Evolutionary conservation across 371 early-diverging fungal genomes (phyloP).

Genomic region (Rhizopus delemar): DNA sequence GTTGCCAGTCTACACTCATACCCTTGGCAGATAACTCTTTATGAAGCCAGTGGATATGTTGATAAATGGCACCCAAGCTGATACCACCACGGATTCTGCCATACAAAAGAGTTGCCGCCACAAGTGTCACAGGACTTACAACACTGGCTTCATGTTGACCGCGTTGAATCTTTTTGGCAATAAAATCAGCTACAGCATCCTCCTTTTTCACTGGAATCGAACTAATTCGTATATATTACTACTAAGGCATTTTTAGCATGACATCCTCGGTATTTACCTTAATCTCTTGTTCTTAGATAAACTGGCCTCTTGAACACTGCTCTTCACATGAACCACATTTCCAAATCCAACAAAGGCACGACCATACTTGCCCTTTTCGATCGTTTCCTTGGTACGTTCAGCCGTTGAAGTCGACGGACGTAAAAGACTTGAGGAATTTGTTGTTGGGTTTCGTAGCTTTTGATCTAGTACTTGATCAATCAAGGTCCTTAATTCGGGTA

Average conservation of each 20-base stretch:
- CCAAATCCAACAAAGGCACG: slow-evolving; percentile 51
- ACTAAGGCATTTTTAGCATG: no score
- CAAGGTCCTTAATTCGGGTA: slow-evolving; percentile 45
- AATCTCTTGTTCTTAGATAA: slow-evolving; percentile 15
- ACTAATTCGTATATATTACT: slow-evolving; percentile 4
- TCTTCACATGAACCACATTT: slow-evolving; percentile 29
- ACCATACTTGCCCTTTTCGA: slow-evolving; percentile 44
- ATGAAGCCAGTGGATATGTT: slow-evolving; percentile 43
- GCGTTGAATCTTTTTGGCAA: slow-evolving; percentile 38
- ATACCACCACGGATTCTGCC: slow-evolving; percentile 41
- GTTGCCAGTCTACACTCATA: slow-evolving; percentile 48
- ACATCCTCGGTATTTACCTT: slow-evolving; percentile 10
- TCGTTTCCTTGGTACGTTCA: slow-evolving; percentile 32
- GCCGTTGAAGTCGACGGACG: slow-evolving; percentile 38
- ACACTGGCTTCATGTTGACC: slow-evolving; percentile 40
- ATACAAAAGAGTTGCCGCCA: slow-evolving; percentile 47
- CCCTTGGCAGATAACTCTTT: slow-evolving; percentile 31
- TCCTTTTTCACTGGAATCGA: slow-evolving; percentile 25
- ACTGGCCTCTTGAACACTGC: slow-evolving; percentile 17
- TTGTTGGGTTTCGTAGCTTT: slow-evolving; percentile 28
- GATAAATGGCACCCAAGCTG: slow-evolving; percentile 39
- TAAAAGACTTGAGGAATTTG: slow-evolving; percentile 22
- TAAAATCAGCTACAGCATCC: slow-evolving; percentile 26
- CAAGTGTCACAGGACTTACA: slow-evolving; percentile 45
- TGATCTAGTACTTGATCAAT: slow-evolving; percentile 55